Conservation (phyloP, 1,284 basidiomycete genomes). For the Sporisorium exsertum region DNA sequence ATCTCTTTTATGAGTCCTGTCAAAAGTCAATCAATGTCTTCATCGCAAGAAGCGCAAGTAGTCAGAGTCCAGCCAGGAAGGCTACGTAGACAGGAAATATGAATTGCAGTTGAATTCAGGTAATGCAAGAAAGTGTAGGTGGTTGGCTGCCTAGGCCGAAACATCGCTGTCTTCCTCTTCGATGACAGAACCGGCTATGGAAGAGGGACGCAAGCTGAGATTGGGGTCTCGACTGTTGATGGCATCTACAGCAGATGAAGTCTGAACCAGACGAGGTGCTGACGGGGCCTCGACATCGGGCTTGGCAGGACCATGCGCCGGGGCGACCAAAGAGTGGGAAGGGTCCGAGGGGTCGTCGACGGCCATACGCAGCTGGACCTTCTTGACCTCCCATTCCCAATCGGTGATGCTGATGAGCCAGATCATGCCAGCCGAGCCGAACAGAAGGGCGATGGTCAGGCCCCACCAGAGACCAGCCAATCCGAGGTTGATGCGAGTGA, state of each 20-base stretch:
- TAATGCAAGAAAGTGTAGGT: too few species aligned
- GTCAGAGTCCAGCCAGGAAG: too few species aligned
- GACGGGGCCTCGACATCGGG: slow-evolving; percentile 26
- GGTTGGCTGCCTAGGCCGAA: slow-evolving; percentile 14
- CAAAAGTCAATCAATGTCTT: too few species aligned
- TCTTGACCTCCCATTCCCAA: slow-evolving; percentile 68
- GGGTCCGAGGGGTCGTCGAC: slow-evolving; percentile 48
- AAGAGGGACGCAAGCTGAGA: slow-evolving; percentile 25
- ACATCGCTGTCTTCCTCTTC: slow-evolving; percentile 42
- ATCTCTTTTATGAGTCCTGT: too few species aligned
- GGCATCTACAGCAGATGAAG: slow-evolving; percentile 29
- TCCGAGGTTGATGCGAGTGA: slow-evolving; percentile 67
- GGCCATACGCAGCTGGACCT: slow-evolving; percentile 53
- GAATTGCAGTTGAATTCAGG: too few species aligned
- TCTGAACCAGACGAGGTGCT: slow-evolving; percentile 24
- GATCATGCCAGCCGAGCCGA: slow-evolving; percentile 68
- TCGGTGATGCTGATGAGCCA: slow-evolving; percentile 70
- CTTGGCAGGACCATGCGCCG: slow-evolving; percentile 22
- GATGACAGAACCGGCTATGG: slow-evolving; percentile 41
- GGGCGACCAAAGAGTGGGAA: background rate
- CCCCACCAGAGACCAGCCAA: slow-evolving; percentile 72
- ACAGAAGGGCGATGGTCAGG: slow-evolving; percentile 71
- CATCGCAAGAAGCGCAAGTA: too few species aligned
- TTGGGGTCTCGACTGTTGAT: slow-evolving; percentile 38
- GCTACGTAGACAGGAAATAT: too few species aligned